Evolutionary conservation across 768 basidiomycete species (phyloP).

Genomic region (Psilocybe tampanensis): DNA sequence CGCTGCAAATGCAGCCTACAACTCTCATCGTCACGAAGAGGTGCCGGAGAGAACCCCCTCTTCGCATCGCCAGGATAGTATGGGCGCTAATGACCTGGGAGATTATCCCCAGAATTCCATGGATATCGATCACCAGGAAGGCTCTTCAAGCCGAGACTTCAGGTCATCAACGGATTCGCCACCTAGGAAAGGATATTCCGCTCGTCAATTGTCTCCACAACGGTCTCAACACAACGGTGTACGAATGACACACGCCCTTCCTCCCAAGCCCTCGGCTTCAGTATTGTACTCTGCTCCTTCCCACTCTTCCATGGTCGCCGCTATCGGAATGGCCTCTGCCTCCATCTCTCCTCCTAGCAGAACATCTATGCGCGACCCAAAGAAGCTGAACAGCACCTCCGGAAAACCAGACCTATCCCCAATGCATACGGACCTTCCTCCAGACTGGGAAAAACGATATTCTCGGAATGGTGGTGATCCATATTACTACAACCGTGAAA

Average conservation of each 20-base stretch:
- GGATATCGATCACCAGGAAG: constrained; percentile 8
- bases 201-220: constrained; percentile 20
- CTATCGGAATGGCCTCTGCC: constrained; percentile 62
- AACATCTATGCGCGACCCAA: constrained; percentile 38
- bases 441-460: constrained; percentile 61
- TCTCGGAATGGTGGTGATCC: constrained; percentile 47
- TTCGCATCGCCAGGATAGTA: constrained; percentile 10
- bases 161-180: constrained; percentile 9
- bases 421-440: constrained; percentile 41
- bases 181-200: constrained; percentile 14
- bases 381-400: constrained; percentile 31
- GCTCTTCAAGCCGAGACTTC: not conserved
- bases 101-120: constrained; percentile 6
- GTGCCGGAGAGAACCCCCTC: constrained; percentile 10
- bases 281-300: constrained; percentile 57
- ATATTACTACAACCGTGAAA: constrained; percentile 63
- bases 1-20: not conserved
- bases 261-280: constrained; percentile 61
- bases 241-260: constrained; percentile 65
- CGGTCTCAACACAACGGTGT: constrained; percentile 30
- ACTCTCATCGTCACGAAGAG: constrained; percentile 2
- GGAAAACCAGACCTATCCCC: constrained; percentile 28
- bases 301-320: constrained; percentile 60
- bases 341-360: constrained; percentile 31
- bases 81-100: constrained; percentile 21